Percentiles rank a stretch among this genome's conserved stretches.
These are phyloP conservation scores for Tylopilus felleus DNA, from an alignment of 768 basidiomycete species.

Conservation along the genomic window DNA sequence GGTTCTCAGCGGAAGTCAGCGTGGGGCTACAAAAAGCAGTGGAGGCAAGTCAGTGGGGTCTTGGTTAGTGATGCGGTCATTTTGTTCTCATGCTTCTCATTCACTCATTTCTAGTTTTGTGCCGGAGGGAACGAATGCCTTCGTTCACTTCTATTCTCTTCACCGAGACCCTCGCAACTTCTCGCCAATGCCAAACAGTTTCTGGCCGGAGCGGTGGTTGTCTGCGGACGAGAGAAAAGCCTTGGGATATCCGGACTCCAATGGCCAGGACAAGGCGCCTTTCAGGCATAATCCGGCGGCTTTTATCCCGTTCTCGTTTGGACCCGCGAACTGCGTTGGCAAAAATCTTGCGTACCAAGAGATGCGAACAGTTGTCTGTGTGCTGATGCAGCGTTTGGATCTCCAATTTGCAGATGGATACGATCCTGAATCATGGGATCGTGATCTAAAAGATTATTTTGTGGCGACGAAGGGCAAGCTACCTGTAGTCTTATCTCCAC, in stretches of 20 bases:
- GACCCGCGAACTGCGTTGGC: slow-evolving; percentile 45
- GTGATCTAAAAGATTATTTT: slow-evolving; percentile 37
- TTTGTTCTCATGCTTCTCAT: slow-evolving; percentile 10
- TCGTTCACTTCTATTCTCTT: slow-evolving; percentile 41
- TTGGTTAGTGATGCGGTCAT: slow-evolving; percentile 31
- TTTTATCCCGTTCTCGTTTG: slow-evolving; percentile 45
- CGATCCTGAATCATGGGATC: slow-evolving; percentile 32
- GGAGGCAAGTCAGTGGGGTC: slow-evolving; percentile 39
- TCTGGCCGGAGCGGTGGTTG: slow-evolving; percentile 47
- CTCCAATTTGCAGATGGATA: slow-evolving; percentile 39
- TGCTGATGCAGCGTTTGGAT: slow-evolving; percentile 40
- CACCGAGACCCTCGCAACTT: slow-evolving; percentile 48
- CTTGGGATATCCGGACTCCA: slow-evolving; percentile 25
- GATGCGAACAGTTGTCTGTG: slow-evolving; percentile 38
- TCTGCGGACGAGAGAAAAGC: slow-evolving; percentile 24
- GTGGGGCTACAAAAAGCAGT: slow-evolving; percentile 34
- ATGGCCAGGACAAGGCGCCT: slow-evolving; percentile 25
- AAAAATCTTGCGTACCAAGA: slow-evolving; percentile 43
- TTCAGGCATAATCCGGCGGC: slow-evolving; percentile 35
- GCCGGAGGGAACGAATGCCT: slow-evolving; percentile 43
- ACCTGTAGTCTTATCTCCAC: slow-evolving; percentile 36
- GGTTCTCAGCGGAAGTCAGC: slow-evolving; percentile 46
- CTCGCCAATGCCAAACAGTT: slow-evolving; percentile 41
- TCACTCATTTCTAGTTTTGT: slow-evolving; percentile 33
- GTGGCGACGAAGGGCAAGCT: slow-evolving; percentile 35